phyloP scores from a whole-genome alignment of 176 grass and related monocot genomes.

The Juncus inflexus region DNA sequence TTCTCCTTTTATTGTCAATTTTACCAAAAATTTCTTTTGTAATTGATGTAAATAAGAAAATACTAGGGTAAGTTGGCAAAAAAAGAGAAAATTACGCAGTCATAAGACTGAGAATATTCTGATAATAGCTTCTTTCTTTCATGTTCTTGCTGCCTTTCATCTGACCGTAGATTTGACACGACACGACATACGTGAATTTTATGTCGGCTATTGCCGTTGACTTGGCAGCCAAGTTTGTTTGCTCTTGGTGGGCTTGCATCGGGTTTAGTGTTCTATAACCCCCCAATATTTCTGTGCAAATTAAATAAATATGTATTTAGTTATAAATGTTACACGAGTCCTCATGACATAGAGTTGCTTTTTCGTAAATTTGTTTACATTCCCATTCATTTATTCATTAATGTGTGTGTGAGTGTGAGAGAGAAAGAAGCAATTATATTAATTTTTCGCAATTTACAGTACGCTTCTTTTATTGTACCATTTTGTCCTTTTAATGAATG shows the following conservation, averaged over 20 bases:
- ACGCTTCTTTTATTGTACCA: too few relatives aligned
- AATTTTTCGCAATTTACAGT: too few relatives aligned
- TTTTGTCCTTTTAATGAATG: too few relatives aligned
- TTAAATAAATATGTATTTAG: constrained; percentile 5
- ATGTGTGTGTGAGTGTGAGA: neutral
- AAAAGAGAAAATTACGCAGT: constrained; percentile 28
- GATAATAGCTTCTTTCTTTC: constrained; percentile 54
- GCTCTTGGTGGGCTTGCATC: constrained; percentile 22
- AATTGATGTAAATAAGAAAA: neutral
- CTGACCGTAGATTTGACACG: constrained; percentile 88
- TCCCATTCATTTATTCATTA: neutral
- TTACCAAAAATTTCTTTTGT: neutral
- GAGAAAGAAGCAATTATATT: too few relatives aligned
- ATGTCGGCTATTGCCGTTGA: constrained; percentile 68
- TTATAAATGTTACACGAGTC: too few relatives aligned
- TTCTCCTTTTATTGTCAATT: neutral
- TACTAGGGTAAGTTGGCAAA: neutral
- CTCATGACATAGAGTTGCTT: too few relatives aligned
- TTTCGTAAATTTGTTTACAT: too few relatives aligned
- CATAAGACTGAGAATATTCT: constrained; percentile 92
- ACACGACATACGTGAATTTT: constrained; percentile 97
- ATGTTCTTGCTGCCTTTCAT: constrained; percentile 55
- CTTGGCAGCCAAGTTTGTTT: neutral
- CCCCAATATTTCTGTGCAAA: constrained; percentile 37
- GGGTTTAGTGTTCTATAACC: constrained; percentile 21